These are phyloP conservation scores for Capronia epimyces DNA, from an alignment of 2,329 filamentous ascomycete species.

Conservation along the genomic window DNA sequence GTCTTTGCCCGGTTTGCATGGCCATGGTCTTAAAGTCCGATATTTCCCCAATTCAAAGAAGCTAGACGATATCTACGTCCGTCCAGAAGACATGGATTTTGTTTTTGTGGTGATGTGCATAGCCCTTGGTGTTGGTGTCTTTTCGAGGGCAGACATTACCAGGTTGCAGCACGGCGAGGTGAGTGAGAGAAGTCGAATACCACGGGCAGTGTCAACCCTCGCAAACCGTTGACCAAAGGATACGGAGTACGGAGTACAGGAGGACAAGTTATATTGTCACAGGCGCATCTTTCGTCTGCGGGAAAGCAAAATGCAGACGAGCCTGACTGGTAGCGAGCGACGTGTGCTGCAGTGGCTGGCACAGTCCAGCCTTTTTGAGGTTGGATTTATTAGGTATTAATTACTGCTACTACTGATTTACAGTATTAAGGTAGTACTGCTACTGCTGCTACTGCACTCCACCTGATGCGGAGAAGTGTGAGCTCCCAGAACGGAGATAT, in stretches of 20 bases:
- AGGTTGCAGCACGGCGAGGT: not conserved
- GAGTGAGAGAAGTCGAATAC: not conserved
- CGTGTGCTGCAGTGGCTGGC: not conserved
- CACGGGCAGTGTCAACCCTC: not conserved
- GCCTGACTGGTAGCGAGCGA: not conserved
- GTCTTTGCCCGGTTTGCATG: conserved; percentile 8
- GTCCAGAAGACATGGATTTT: conserved; percentile 5
- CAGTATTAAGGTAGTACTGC: too few species aligned
- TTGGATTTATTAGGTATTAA: too few species aligned
- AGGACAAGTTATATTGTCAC: not conserved
- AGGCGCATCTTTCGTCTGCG: not conserved
- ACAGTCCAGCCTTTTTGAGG: not conserved
- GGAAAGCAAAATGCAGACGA: not conserved
- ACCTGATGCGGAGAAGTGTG: too few species aligned
- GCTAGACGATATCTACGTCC: conserved; percentile 5
- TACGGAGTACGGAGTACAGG: too few species aligned
- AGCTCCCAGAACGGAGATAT: too few species aligned
- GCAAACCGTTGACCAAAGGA: not conserved
- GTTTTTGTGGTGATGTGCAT: not conserved
- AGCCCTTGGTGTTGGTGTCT: not conserved
- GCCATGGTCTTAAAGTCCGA: conserved; percentile 12
- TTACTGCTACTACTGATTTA: too few species aligned
- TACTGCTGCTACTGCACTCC: too few species aligned
- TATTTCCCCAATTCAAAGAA: not conserved
- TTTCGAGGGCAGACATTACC: conserved; percentile 6